These are phyloP conservation scores for Nannochloropsis gaditana DNA, from an alignment of 108 stramenopile species.

Conservation along the genomic window DNA sequence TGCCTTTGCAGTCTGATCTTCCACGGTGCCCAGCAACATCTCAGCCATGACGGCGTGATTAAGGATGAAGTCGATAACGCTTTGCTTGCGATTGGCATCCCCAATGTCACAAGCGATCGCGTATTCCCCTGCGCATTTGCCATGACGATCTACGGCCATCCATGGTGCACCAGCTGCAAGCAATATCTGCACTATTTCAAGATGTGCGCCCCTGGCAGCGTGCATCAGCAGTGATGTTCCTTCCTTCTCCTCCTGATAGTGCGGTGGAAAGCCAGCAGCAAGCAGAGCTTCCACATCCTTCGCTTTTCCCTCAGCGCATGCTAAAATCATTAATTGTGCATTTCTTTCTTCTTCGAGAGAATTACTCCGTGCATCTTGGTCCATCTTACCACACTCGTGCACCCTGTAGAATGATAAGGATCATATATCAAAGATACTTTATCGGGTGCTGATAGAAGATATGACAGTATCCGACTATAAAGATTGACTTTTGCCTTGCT, in stretches of 20 bases:
- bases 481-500: too few species aligned
- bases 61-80: conserved; percentile 67
- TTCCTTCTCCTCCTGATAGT: conserved; percentile 25
- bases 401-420: too few species aligned
- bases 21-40: conserved; percentile 62
- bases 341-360: too few species aligned
- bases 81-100: conserved; percentile 1
- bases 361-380: too few species aligned
- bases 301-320: not conserved
- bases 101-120: conserved; percentile 65
- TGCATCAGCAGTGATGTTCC: conserved; percentile 30
- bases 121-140: conserved; percentile 78
- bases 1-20: conserved; percentile 52
- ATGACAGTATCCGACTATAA: too few species aligned
- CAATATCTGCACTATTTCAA: conserved; percentile 23
- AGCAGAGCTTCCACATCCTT: not conserved
- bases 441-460: too few species aligned
- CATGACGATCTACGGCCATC: conserved; percentile 77
- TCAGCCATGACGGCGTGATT: conserved; percentile 52
- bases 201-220: conserved; percentile 19
- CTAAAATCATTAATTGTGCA: not conserved
- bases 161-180: conserved; percentile 64
- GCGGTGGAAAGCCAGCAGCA: not conserved
- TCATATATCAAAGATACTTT: too few species aligned
- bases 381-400: too few species aligned